Evolutionary conservation across 2,329 filamentous ascomycete genomes (phyloP), one percentile per base, ranked within the genome.

Genomic region (Microcyclosporella mali): DNA sequence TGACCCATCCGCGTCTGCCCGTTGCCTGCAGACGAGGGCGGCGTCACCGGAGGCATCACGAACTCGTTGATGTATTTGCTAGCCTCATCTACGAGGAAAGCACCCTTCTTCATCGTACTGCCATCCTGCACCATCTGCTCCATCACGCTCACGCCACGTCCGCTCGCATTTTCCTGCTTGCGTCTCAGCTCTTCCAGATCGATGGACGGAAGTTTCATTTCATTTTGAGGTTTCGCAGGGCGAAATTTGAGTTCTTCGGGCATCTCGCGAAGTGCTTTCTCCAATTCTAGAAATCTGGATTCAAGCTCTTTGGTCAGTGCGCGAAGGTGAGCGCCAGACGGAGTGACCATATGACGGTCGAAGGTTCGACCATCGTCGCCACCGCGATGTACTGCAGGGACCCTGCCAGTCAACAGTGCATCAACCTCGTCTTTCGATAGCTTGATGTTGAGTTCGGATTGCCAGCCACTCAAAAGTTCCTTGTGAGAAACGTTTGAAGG

Each of bases 271-370:
- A 86, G 66, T 6, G 67, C 67, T 36, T 72, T 69, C 62, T 90
- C 86, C 4, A 90, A 72, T 38, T 78, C 72, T 9, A 90, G 68
- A 52, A 84, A 89, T 3, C 75, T 74, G 27, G 81, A 71, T 58
- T 89, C 85, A 49, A 89, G 81, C 32, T 82, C 78, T 3, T 74
- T 66, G 1, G 74, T 80, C 41, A 92, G 66, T 45, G 84, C 82
- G 51, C 82, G 80, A n/a, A 90, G 71, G 59, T 84, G 85, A 49
- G 86, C 81, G 9, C 85, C 85, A 48, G 84, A 81, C 0, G 85
- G 83, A 0, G 85, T 88, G 40, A 89, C 78, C 52, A 89, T 74
- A 50, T 85, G 79, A 18, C 82, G 75, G 1, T 67, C 66, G 46
- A 69, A 70, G 19, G 64, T 52, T n/a, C 62, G 66, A 25, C 61